Conservation (phyloP, 2,329 filamentous ascomycete genomes). For the Rhinocladiella similis region DNA sequence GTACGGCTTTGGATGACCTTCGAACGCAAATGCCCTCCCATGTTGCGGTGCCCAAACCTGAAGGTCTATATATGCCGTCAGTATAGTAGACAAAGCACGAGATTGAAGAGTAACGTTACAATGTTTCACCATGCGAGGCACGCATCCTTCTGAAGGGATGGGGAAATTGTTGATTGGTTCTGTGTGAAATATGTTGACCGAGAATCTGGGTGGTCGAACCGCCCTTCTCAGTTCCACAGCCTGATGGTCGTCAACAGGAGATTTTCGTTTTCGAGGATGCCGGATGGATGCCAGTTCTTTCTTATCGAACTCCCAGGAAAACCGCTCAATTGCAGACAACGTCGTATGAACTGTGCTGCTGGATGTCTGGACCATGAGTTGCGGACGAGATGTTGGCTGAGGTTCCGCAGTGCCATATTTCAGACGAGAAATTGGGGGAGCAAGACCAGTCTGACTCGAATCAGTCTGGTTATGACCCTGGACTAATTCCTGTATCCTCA, state of each 20-base stretch:
- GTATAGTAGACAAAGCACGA: background rate
- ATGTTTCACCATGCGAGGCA: constrained; percentile 22
- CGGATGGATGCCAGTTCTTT: constrained; percentile 4
- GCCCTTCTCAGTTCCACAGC: constrained; percentile 4
- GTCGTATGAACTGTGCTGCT: constrained; percentile 3
- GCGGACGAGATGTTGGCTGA: constrained; percentile 9
- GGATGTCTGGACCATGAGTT: constrained; percentile 13
- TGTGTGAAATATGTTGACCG: constrained; percentile 21
- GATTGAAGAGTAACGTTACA: constrained; percentile 8
- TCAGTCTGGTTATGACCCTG: background rate
- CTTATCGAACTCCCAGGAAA: constrained; percentile 12
- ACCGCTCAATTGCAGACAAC: constrained; percentile 2
- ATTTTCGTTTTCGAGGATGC: constrained; percentile 15
- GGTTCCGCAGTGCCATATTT: constrained; percentile 2
- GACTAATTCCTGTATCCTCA: constrained; percentile 16
- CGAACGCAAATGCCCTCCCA: constrained; percentile 18
- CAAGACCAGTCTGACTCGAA: background rate
- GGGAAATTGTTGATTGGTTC: constrained; percentile 19
- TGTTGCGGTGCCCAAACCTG: constrained; percentile 21
- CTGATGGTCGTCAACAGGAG: constrained; percentile 13
- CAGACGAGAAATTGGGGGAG: background rate
- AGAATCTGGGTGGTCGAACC: constrained; percentile 14
- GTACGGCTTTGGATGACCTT: constrained; percentile 22
- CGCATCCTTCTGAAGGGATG: constrained; percentile 16
- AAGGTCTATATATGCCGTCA: constrained; percentile 9